phyloP scores from a whole-genome alignment of 1,284 basidiomycete genomes.

The Sparassis latifolia region DNA sequence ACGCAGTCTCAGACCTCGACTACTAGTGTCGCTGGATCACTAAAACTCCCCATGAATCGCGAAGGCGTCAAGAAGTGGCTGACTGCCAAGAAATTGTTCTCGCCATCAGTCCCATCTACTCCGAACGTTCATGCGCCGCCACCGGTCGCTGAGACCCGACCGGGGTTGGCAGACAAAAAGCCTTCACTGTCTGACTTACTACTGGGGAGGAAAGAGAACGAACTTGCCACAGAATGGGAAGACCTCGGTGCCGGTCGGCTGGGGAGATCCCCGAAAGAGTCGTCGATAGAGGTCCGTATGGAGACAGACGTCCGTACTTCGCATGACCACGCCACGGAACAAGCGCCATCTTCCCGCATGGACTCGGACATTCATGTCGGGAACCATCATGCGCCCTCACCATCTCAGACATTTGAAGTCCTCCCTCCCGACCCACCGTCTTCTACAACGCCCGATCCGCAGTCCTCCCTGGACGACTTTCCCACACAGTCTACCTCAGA shows the following conservation, averaged over 20 bases:
- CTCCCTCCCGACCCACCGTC: slow-evolving; percentile 47
- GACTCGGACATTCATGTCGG: slow-evolving; percentile 13
- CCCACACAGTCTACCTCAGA: slow-evolving; percentile 41
- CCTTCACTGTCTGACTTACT: slow-evolving; percentile 60
- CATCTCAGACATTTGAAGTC: slow-evolving; percentile 17
- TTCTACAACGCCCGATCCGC: slow-evolving; percentile 67
- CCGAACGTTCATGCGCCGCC: slow-evolving; percentile 28
- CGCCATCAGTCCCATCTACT: slow-evolving; percentile 33
- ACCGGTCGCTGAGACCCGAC: slow-evolving; percentile 19
- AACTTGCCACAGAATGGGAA: slow-evolving; percentile 57
- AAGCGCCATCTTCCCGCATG: slow-evolving; percentile 11
- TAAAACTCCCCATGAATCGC: slow-evolving; percentile 64
- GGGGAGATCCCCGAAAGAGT: slow-evolving; percentile 15
- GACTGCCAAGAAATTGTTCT: slow-evolving; percentile 49
- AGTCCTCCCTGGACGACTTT: slow-evolving; percentile 58
- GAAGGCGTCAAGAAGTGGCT: slow-evolving; percentile 76
- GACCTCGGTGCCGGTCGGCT: slow-evolving; percentile 38
- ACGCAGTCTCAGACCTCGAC: slow-evolving; percentile 19
- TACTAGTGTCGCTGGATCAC: slow-evolving; percentile 29
- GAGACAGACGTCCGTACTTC: slow-evolving; percentile 5
- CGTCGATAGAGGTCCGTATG: slow-evolving; percentile 3
- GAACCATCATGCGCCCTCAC: slow-evolving; percentile 15
- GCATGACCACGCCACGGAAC: slow-evolving; percentile 7
- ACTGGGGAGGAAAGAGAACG: slow-evolving; percentile 44
- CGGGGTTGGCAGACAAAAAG: slow-evolving; percentile 40